phyloP scores from a whole-genome alignment of 495 filamentous ascomycete genomes.

The Neurospora sp. region DNA sequence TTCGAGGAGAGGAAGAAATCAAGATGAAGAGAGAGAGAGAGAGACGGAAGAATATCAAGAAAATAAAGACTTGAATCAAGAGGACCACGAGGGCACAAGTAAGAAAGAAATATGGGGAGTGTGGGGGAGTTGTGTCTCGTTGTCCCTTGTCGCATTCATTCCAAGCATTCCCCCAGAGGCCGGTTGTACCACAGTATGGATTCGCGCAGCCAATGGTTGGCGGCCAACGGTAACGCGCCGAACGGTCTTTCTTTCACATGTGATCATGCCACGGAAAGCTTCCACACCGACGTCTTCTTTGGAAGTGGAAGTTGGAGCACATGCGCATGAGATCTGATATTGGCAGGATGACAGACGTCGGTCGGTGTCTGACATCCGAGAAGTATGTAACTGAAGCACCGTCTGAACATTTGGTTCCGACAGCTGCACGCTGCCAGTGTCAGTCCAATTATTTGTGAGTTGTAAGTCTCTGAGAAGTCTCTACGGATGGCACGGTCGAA shows the following conservation, averaged over 20 bases:
- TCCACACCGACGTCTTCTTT: background rate
- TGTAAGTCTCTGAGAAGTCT: background rate
- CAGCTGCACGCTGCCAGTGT: background rate
- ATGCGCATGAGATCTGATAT: background rate
- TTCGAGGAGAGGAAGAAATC: background rate
- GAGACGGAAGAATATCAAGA: background rate
- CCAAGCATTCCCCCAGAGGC: background rate
- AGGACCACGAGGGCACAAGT: background rate
- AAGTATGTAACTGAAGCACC: no score
- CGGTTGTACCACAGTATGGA: background rate
- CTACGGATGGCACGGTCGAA: background rate
- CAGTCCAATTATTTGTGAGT: background rate
- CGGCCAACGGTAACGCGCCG: background rate
- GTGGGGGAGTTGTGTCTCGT: background rate
- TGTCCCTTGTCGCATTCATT: background rate
- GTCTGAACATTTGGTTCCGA: no score
- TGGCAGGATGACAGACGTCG: background rate
- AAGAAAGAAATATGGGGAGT: background rate
- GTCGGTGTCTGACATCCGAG: background rate
- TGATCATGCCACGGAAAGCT: background rate
- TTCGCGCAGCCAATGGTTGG: background rate
- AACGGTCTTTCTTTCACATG: background rate
- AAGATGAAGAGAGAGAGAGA: conserved; percentile 1
- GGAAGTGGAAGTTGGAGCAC: background rate
- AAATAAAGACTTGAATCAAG: background rate